These are phyloP conservation scores for Didymella keratinophila DNA, from an alignment of 2,329 filamentous ascomycete species.

Conservation along the genomic window DNA sequence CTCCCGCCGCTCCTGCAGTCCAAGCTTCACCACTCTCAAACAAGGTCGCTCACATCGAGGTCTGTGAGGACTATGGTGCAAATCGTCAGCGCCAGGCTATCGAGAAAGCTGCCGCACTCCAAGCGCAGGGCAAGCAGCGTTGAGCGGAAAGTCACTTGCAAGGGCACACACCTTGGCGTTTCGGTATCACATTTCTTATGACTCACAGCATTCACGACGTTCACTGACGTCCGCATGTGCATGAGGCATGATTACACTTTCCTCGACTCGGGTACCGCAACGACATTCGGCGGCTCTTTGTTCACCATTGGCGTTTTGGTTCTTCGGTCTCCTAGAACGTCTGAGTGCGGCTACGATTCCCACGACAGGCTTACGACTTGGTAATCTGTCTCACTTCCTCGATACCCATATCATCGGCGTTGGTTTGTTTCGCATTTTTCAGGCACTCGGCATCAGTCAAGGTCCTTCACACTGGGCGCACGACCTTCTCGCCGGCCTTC, in stretches of 20 bases:
- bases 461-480: not conserved
- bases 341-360: not conserved
- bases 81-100: slow-evolving; percentile 31
- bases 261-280: not conserved
- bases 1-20: not conserved
- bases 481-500: not conserved
- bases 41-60: not conserved
- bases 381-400: not conserved
- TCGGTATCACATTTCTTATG: too few relatives aligned
- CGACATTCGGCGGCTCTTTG: not conserved
- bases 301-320: not conserved
- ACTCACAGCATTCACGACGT: not conserved
- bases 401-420: not conserved
- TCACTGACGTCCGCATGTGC: not conserved
- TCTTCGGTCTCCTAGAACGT: not conserved
- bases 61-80: slow-evolving; percentile 9
- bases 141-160: not conserved
- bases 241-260: not conserved
- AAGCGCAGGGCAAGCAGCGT: slow-evolving; percentile 14
- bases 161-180: not conserved
- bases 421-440: not conserved
- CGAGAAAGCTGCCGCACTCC: slow-evolving; percentile 22
- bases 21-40: not conserved
- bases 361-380: not conserved
- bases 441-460: not conserved